phyloP scores from a whole-genome alignment of 176 grass and related monocot genomes.

The Carex scoparia region DNA sequence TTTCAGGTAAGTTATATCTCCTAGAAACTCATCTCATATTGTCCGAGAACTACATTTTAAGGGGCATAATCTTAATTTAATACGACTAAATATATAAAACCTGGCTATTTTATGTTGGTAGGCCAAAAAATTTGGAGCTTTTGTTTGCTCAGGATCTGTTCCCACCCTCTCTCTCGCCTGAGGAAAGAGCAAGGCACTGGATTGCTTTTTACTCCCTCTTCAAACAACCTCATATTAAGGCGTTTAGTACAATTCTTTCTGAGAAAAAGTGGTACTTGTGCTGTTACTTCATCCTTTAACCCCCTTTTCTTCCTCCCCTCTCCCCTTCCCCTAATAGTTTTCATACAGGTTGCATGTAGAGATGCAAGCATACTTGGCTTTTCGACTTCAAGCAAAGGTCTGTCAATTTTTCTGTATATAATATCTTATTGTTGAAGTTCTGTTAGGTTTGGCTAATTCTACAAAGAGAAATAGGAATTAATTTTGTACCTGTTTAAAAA shows the following conservation, averaged over 20 bases:
- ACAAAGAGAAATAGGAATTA: background rate
- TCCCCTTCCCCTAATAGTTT: conserved; percentile 1
- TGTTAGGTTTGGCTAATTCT: conserved; percentile 1
- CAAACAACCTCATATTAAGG: conserved; percentile 59
- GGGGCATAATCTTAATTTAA: background rate
- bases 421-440: background rate
- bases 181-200: conserved; percentile 89
- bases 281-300: conserved; percentile 9
- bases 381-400: conserved; percentile 63
- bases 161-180: conserved; percentile 61
- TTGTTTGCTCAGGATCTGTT: conserved; percentile 83
- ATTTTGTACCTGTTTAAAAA: background rate
- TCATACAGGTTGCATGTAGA: conserved; percentile 74
- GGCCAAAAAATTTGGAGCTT: conserved; percentile 67
- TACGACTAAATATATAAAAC: conserved; percentile 22
- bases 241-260: conserved; percentile 62
- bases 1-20: conserved; percentile 54
- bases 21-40: conserved; percentile 4
- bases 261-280: conserved; percentile 77
- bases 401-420: conserved; percentile 22
- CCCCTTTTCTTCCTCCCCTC: background rate
- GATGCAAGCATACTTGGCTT: conserved; percentile 71
- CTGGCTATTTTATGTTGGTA: conserved; percentile 39
- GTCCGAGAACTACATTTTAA: conserved; percentile 6
- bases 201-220: conserved; percentile 79